Evolutionary conservation across 1,284 basidiomycete species (phyloP), one percentile per base, ranked within the genome.

Genomic region (Fomitiporia mediterranea): DNA sequence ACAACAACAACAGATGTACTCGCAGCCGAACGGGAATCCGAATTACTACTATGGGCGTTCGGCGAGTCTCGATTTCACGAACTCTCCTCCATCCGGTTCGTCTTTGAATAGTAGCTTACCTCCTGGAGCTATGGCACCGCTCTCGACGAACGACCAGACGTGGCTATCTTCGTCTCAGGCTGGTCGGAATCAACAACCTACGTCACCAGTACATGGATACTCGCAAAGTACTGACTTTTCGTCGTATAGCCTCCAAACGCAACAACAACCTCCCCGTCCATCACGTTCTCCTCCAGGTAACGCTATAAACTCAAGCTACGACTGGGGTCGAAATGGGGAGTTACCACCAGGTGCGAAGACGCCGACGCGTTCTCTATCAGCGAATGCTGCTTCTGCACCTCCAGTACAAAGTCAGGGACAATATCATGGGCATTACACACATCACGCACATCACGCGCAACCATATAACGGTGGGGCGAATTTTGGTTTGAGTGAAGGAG

Each of bases 321-420:
- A 58, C 9, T 66, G 74, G 9, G 63, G 63, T 61, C 39, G 62
- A 57, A 47, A 65, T 64, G 56, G 69, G 66, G 61, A 52, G 15
- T 62, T 63, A 40, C 48, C 66, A 44, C 69, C 68, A 35, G 66
- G 69, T 7, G 67, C 67, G n/a, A 74, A 76, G 57, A 62, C 69
- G 15, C 76, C 83, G 1, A 69, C 71, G n/a, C 80, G 86, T 37
- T 89, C 87, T 17, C 61, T 84, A 53, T 88, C 85, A 3, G 86
- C 86, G 13, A 85, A 79, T 38, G 84, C 78, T 8, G 65, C 69
- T 32, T 67, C 78, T 7, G 71, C 78, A 13, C 60, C 70, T 27
- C 68, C 44, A 25, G 3, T 28, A 4, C 44, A 74, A n/a, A 69
- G 71, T 23, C 65, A 69, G 11, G n/a, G n/a, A n/a, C n/a, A n/a